These are phyloP conservation scores for Dimocarpus longan DNA, from an alignment of 345 rosid genomes.

Conservation along the genomic window DNA sequence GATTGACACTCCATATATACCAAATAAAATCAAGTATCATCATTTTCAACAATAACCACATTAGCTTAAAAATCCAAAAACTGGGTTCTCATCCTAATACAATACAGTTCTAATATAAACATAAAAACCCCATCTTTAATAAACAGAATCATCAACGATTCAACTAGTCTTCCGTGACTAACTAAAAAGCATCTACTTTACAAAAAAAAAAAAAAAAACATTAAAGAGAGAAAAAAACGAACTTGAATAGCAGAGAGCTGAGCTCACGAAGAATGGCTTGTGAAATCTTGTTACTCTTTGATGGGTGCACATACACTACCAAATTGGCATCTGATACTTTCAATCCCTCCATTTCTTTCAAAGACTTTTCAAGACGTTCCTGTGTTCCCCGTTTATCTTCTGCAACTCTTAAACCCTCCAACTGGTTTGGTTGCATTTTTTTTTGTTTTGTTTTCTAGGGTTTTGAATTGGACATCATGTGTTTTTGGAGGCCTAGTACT, in stretches of 20 bases:
- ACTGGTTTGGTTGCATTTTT: not conserved
- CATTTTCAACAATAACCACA: no score
- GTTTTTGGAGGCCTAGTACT: not conserved
- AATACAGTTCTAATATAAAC: no score
- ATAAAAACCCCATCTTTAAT: not conserved
- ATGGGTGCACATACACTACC: slow-evolving; percentile 66
- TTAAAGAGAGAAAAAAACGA: not conserved
- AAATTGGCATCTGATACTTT: slow-evolving; percentile 59
- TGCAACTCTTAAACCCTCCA: slow-evolving; percentile 8
- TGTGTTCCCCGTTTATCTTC: not conserved
- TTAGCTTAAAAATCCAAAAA: no score
- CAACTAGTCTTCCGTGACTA: no score
- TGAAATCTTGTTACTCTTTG: slow-evolving; percentile 49
- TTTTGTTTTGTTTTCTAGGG: not conserved
- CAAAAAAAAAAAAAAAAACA: not conserved
- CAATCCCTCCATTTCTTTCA: slow-evolving; percentile 65
- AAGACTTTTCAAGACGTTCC: not conserved
- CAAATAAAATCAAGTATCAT: no score
- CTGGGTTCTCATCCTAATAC: no score
- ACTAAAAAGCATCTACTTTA: no score
- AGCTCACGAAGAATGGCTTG: slow-evolving; percentile 76
- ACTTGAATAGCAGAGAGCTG: slow-evolving; percentile 81
- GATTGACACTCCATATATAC: no score
- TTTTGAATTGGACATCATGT: not conserved
- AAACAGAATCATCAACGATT: not conserved